phyloP scores from a whole-genome alignment of 2,329 filamentous ascomycete genomes.

The Xylariomycetidae sp. region DNA sequence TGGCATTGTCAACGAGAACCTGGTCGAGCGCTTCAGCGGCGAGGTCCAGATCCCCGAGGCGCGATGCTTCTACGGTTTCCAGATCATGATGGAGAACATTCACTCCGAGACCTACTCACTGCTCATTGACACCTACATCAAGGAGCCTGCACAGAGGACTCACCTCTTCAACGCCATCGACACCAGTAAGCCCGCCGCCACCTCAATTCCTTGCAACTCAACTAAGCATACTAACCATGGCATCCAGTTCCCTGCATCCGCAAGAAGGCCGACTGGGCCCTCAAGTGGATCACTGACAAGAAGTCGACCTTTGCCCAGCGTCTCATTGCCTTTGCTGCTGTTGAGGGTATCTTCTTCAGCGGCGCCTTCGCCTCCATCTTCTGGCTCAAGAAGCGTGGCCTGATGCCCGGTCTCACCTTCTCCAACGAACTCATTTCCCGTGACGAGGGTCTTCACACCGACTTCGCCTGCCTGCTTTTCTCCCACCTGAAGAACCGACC shows the following conservation, averaged over 20 bases:
- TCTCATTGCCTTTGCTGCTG: constrained; percentile 91
- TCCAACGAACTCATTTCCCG: constrained; percentile 99
- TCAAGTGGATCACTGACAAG: constrained; percentile 90
- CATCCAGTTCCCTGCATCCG: constrained; percentile 81
- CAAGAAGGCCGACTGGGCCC: constrained; percentile 98
- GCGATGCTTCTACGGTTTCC: constrained; percentile 99
- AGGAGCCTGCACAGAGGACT: constrained; percentile 87
- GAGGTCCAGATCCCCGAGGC: constrained; percentile 98
- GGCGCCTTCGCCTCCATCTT: constrained; percentile 98
- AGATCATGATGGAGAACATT: constrained; percentile 99
- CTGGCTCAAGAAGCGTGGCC: constrained; percentile 99
- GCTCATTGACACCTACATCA: constrained; percentile 98
- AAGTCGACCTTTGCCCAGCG: constrained; percentile 93
- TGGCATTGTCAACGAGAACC: constrained; percentile 99
- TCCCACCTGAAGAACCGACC: constrained; percentile 95
- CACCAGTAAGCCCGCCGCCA: constrained; percentile 59
- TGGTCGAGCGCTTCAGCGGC: constrained; percentile 93
- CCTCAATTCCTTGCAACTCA: background rate
- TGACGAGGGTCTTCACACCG: constrained; percentile 98
- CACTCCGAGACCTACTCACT: constrained; percentile 99
- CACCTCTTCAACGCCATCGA: constrained; percentile 99
- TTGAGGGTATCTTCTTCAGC: constrained; percentile 99
- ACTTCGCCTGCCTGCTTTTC: constrained; percentile 96
- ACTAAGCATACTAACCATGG: constrained; percentile 12
- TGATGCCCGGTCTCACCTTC: constrained; percentile 98